phyloP scores from a whole-genome alignment of 192 early-diverging fungal species.

The Gigaspora rosea region DNA sequence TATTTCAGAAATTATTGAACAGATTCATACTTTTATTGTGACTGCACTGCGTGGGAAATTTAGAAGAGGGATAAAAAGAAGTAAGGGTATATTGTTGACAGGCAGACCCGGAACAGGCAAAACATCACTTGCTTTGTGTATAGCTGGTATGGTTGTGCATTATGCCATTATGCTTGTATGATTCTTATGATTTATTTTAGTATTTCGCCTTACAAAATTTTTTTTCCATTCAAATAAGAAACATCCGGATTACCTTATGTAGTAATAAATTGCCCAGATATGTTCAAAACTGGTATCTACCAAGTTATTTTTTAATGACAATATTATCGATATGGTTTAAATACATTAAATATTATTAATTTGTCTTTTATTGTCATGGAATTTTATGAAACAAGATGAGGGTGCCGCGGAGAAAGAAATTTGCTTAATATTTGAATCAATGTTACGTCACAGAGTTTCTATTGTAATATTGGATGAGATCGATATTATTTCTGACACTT shows the following conservation, averaged over 20 bases:
- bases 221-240: constrained; percentile 3
- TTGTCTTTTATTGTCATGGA: not conserved
- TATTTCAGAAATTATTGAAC: constrained; percentile 34
- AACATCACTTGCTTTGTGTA: constrained; percentile 45
- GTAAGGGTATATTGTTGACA: constrained; percentile 48
- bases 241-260: constrained; percentile 47
- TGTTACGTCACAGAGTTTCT: constrained; percentile 37
- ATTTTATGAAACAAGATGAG: constrained; percentile 44
- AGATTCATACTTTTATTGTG: constrained; percentile 34
- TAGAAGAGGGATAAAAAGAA: not conserved
- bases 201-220: not conserved
- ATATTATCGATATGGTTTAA: not conserved
- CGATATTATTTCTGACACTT: constrained; percentile 49
- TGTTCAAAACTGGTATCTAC: constrained; percentile 49
- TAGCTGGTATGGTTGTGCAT: constrained; percentile 34
- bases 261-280: constrained; percentile 51
- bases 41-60: not conserved
- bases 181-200: not conserved
- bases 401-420: constrained; percentile 57
- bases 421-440: constrained; percentile 39
- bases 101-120: constrained; percentile 60
- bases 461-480: constrained; percentile 60
- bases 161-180: not conserved
- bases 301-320: not conserved
- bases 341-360: not conserved